Base-by-base conservation (phyloP, 139 green algal genomes). In the Coelastrella sp. region DNA sequence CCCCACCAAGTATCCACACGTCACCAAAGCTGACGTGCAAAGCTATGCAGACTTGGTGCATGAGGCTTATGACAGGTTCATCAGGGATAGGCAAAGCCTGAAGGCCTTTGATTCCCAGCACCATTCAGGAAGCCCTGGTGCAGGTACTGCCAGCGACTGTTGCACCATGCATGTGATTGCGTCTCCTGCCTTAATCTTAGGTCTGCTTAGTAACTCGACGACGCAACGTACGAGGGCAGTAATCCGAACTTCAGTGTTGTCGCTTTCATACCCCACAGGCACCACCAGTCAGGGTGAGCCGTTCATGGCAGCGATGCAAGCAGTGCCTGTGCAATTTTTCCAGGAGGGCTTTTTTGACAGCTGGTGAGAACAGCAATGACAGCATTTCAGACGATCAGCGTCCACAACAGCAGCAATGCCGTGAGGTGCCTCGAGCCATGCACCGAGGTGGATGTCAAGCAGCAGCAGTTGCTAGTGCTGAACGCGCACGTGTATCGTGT, bases 321-420 rank as follows among this genome's bases (percentile, higher is more conserved):
- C 92, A 25, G 96, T 98, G 74, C 96, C 96, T 8, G 88, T 86
- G 7, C 73, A 94, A 8, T 98, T 95, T 93, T 98, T 98, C 91
- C 91, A 94, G 22, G 95, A 98, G 73, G 93, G 95, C 61, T 98
- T 97, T 56, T 78, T 97, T 24, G 88, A 93, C 73, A 93, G 72
- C 12, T 91, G 87, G 87, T 91, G 56, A 79, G 87, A 27, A 24
- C 56, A 84, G 49, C 76, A 82, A n/a, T 20, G 61, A 66, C 60
- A 76, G 81, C 14, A n/a, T 74, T 19, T 20, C 24, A 58, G 58
- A 75, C 22, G 25, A 84, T n/a, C 58, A 86, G 58, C 11, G 59
- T 19, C 22, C 11, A 24, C 56, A 82, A 56, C 79, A 72, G 79
- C 79, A 84, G 79, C 79, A 84, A 8, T 58, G 27, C 17, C 63